phyloP scores from a whole-genome alignment of 257 asterid genomes.

The Ocimum tenuiflorum region DNA sequence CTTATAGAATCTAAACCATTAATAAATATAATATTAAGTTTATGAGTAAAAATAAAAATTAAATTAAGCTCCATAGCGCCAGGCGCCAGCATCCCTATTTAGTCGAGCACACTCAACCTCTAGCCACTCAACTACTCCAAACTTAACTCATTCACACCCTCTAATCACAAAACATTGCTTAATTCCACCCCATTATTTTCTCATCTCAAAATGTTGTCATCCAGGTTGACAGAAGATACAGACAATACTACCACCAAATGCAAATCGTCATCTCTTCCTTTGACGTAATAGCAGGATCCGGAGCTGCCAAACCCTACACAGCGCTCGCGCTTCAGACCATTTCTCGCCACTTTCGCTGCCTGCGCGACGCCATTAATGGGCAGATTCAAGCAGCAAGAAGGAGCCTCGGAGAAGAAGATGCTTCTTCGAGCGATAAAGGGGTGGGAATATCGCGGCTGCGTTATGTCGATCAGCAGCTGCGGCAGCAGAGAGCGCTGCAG shows the following conservation, averaged over 20 bases:
- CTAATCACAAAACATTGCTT: too few relatives aligned
- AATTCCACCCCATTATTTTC: background rate
- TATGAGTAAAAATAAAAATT: too few relatives aligned
- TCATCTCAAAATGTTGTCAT: constrained; percentile 2
- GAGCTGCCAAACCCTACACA: constrained; percentile 75
- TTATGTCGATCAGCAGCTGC: constrained; percentile 61
- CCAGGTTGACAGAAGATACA: constrained; percentile 79
- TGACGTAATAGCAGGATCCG: constrained; percentile 60
- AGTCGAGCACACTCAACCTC: too few relatives aligned
- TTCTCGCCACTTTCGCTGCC: constrained; percentile 77
- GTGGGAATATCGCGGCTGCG: constrained; percentile 70
- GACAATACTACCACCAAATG: constrained; percentile 83
- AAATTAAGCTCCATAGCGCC: too few relatives aligned
- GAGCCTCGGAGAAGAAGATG: constrained; percentile 73
- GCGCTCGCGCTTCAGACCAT: constrained; percentile 79
- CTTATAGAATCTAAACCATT: too few relatives aligned
- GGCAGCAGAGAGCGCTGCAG: constrained; percentile 77
- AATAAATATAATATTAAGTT: too few relatives aligned
- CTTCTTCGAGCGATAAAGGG: constrained; percentile 39
- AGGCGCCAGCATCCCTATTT: too few relatives aligned
- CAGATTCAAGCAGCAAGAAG: constrained; percentile 55
- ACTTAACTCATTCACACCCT: too few relatives aligned
- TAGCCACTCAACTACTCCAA: too few relatives aligned
- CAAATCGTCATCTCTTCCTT: constrained; percentile 73
- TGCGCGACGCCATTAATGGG: constrained; percentile 62